Evolutionary conservation across 768 basidiomycete genomes (phyloP), one percentile per base, ranked within the genome.

Genomic region (Exsudoporus frostii): DNA sequence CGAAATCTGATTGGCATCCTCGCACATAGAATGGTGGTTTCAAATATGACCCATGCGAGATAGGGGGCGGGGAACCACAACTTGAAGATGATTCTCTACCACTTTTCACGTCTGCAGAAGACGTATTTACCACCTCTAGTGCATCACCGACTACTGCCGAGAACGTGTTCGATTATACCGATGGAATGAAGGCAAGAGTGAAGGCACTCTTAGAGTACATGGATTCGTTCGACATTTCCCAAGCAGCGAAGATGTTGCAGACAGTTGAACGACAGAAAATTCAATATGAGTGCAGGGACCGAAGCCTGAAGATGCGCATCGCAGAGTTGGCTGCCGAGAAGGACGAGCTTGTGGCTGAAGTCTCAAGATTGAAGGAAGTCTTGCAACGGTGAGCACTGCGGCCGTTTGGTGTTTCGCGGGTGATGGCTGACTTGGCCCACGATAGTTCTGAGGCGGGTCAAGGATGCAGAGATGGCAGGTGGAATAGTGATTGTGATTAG

Each of bases 111-210:
- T 38, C 29, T 33, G 36, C 59, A 20, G 65, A 50, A 39, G 58
- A 57, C n/a, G 10, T 38, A 7, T 41, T 61, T 14, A 47, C 56
- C 4, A 38, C 37, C 5, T 32, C 64, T 10, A 53, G 61, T 19
- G 56, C 34, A 25, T 66, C 65, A 14, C 66, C 65, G 9, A 68
- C 65, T 0, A 56, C 11, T 17, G 65, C 64, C 3, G 65, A 68
- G 29, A 66, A 65, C 32, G 55, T 68, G 34, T 50, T 68, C 5
- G 65, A 66, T 44, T 66, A 58, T n/a, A 47, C 51, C 2, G 53
- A 55, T 7, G 65, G 66, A 15, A 20, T 63, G 42, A 66, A 52
- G 45, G 50, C 11, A 8, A 57, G 64, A 38, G 55, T 68, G 43
- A 68, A 63, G 45, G 58, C 51, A 4, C 56, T 66, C 27, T 53